Conservation (phyloP, 2,329 filamentous ascomycete genomes). For the Acephala macrosclerotiorum region DNA sequence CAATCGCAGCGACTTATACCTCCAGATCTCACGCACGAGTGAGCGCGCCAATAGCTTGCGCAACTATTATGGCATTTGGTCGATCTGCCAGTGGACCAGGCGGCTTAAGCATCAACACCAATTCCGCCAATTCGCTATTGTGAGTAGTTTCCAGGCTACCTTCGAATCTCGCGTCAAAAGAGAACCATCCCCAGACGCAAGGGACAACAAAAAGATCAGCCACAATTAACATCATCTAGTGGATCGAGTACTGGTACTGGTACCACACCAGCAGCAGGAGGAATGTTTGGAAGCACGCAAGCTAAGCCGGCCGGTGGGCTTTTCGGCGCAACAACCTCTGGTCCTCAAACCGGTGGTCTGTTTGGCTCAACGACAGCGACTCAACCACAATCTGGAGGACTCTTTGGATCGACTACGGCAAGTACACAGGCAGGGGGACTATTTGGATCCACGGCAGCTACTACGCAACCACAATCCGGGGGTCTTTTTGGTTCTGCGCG, state of each 20-base stretch:
- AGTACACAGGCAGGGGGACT: slow-evolving; percentile 40
- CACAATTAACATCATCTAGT: slow-evolving; percentile 36
- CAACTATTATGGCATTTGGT: slow-evolving; percentile 45
- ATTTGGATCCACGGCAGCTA: slow-evolving; percentile 42
- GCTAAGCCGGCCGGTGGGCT: slow-evolving; percentile 35
- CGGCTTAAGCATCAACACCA: slow-evolving; percentile 70
- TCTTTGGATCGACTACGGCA: slow-evolving; percentile 39
- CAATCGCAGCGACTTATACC: background rate
- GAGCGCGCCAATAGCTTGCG: background rate
- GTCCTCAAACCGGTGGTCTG: slow-evolving; percentile 30
- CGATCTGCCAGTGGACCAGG: slow-evolving; percentile 66
- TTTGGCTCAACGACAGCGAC: slow-evolving; percentile 38
- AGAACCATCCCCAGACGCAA: slow-evolving; percentile 22
- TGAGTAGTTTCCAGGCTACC: slow-evolving; percentile 45
- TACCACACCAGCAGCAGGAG: slow-evolving; percentile 39
- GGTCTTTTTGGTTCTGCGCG: slow-evolving; percentile 43
- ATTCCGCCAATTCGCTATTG: slow-evolving; percentile 64
- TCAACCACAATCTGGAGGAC: slow-evolving; percentile 36
- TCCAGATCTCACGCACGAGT: background rate
- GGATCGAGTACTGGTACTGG: slow-evolving; percentile 32
- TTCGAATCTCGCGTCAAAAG: slow-evolving; percentile 13
- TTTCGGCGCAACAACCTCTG: slow-evolving; percentile 16
- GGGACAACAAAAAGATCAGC: slow-evolving; percentile 7
- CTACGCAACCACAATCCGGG: slow-evolving; percentile 34
- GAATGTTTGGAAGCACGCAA: slow-evolving; percentile 43